Evolutionary conservation across 2,329 filamentous ascomycete genomes (phyloP), one percentile per base, ranked within the genome.

Genomic region (Diaporthe sp.): DNA sequence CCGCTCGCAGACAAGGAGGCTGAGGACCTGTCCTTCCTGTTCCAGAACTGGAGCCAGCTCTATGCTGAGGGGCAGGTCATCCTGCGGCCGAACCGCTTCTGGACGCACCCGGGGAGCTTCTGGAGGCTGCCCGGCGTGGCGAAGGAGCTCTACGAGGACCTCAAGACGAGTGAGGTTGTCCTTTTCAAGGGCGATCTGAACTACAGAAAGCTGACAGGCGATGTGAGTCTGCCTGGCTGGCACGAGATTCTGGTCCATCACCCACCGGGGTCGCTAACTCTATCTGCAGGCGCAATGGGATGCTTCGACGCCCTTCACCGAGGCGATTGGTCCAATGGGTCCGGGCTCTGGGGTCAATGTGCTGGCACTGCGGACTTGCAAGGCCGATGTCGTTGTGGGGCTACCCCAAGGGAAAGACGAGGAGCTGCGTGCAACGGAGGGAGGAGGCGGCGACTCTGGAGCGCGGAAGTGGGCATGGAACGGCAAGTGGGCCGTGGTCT

Each of bases 101-200:
- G 97, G 97, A 98, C 96, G 0, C 90, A 94, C 17, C 92, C 90
- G 0, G 95, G 95, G 4, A 95, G 94, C 81, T 99, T 94, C 86
- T 98, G 97, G 96, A 90, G 95, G 44, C 84, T 99, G 76, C 95
- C 96, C 0, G 84, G 87, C 19, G 88, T 91, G 34, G 94, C 92
- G 1, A 90, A 91, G 3, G 88, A 90, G 39, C 86, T 99, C 17
- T 89, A 91, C 71, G 89, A 94, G 9, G 96, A 98, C 81, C 85
- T 99, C 74, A 93, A 95, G 86, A 86, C 91, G 77, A 94, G 94
- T 78, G 94, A 98, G 83, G 88, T 99, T 25, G 95, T 98, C 17
- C 92, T 99, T 74, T 98, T 98, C 88, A 99, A 99, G 88, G 97
- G 97, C 3, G 97, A 99, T 82, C 84, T 99, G 79, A 99, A 99